Evolutionary conservation across 164 flowering plant species (phyloP).

Genomic region (Vitis riparia): DNA sequence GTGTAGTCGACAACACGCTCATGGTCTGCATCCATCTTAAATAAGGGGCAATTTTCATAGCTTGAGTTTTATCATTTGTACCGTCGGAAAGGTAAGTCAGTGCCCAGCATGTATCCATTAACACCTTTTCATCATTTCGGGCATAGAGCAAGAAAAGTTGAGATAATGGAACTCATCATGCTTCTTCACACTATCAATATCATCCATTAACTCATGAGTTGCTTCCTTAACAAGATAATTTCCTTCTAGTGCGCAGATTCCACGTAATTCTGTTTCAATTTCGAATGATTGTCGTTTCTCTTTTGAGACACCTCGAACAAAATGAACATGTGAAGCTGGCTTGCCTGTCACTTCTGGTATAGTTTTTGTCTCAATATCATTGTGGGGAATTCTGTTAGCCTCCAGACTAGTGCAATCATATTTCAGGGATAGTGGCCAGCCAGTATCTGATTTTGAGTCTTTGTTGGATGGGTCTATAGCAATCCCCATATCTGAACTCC

Average conservation of each 20-base stretch:
- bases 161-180: conserved; percentile 34
- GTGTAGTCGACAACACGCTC: no score
- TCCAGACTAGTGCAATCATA: conserved; percentile 18
- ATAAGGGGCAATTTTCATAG: no score
- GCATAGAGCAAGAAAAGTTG: conserved; percentile 40
- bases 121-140: conserved; percentile 7
- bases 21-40: no score
- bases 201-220: conserved; percentile 19
- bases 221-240: conserved; percentile 37
- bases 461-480: conserved; percentile 8
- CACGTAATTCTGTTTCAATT: conserved; percentile 16
- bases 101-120: no score
- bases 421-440: conserved; percentile 16
- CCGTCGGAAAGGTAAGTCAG: no score
- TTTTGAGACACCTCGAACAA: background rate
- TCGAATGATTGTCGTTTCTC: conserved; percentile 1
- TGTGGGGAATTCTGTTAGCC: background rate
- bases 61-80: no score
- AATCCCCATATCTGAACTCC: conserved; percentile 3
- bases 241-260: conserved; percentile 39
- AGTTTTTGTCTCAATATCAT: background rate
- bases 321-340: background rate
- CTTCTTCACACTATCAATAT: conserved; percentile 18
- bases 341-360: background rate
- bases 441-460: conserved; percentile 8